phyloP scores from a whole-genome alignment of 495 filamentous ascomycete species.

The Tetracladium marchalianum region DNA sequence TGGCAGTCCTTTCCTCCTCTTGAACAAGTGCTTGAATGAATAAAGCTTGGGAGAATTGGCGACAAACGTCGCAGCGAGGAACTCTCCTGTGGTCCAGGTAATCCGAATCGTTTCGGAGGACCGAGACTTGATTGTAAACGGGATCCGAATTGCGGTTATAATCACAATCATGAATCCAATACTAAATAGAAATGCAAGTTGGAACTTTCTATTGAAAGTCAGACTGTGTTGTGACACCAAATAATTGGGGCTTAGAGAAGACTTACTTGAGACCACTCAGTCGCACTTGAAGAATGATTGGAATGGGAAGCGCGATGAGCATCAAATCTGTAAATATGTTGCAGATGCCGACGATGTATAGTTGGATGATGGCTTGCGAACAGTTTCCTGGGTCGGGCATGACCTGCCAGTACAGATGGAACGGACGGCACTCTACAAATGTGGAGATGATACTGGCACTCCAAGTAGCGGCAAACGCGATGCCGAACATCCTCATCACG shows the following conservation, averaged over 20 bases:
- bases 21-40: not conserved
- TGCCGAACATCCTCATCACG: not conserved
- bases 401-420: not conserved
- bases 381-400: not conserved
- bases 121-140: not conserved
- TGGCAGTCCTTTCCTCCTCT: not conserved
- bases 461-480: not conserved
- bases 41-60: not conserved
- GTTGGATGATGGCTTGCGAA: not conserved
- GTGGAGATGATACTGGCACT: not conserved
- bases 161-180: not conserved
- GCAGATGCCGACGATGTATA: not conserved
- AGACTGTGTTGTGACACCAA: not conserved
- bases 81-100: not conserved
- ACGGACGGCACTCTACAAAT: not conserved
- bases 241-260: not conserved
- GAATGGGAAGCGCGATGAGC: not conserved
- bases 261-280: not conserved
- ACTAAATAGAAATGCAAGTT: not conserved
- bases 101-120: not conserved
- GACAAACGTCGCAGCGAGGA: not conserved
- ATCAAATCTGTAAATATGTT: not conserved
- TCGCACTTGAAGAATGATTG: not conserved
- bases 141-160: conserved; percentile 5
- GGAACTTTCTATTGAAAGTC: conserved; percentile 14